phyloP scores from a whole-genome alignment of 2,329 filamentous ascomycete genomes.

The Penicillium italicum region DNA sequence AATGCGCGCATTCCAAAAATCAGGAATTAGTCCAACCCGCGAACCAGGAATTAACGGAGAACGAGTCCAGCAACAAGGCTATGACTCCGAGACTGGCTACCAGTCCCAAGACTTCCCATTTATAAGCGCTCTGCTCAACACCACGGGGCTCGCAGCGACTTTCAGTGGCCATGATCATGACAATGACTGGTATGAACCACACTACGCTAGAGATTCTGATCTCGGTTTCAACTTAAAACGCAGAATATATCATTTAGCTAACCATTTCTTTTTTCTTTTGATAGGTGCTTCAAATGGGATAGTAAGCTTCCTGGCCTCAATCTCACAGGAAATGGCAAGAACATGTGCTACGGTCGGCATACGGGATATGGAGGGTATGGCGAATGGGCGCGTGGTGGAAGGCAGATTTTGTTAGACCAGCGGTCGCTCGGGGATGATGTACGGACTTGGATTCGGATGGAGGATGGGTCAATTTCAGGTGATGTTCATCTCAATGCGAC shows the following conservation, averaged over 20 bases:
- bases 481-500: conserved; percentile 57
- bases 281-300: conserved; percentile 43
- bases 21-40: conserved; percentile 42
- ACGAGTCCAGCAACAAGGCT: conserved; percentile 33
- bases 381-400: conserved; percentile 58
- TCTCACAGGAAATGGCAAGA: conserved; percentile 43
- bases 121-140: conserved; percentile 58
- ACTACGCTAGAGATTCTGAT: background rate
- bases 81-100: conserved; percentile 26
- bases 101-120: conserved; percentile 56
- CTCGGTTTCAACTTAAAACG: background rate
- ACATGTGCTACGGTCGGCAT: conserved; percentile 61
- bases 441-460: conserved; percentile 61
- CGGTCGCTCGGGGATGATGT: conserved; percentile 43
- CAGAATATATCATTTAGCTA: conserved; percentile 11
- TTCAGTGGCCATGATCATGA: conserved; percentile 67
- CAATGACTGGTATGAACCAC: conserved; percentile 51
- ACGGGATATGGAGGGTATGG: conserved; percentile 69
- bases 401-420: conserved; percentile 53
- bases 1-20: conserved; percentile 42
- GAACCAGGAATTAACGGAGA: conserved; percentile 50
- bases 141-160: conserved; percentile 54
- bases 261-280: background rate
- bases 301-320: conserved; percentile 26
- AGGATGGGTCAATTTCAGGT: conserved; percentile 53